Evolutionary conservation across 1,139 yeast genomes (phyloP).

Genomic region (Pichia sorboxylosa): DNA sequence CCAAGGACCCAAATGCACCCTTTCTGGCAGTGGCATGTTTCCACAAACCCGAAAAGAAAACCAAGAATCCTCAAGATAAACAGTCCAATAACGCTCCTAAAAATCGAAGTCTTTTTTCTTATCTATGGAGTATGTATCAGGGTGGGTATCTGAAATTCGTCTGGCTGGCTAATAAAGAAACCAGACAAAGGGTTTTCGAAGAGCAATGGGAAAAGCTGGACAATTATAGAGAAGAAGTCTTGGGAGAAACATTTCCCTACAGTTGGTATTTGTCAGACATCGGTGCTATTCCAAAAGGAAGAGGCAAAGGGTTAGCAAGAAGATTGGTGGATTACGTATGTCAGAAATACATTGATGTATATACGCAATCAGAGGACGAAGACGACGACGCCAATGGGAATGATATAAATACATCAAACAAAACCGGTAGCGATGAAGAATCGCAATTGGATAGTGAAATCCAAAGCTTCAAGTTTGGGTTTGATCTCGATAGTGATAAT

Average conservation of each 20-base stretch:
- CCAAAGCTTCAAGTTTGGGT: conserved; percentile 22
- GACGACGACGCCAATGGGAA: conserved; percentile 16
- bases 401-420: conserved; percentile 4
- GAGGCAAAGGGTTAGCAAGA: conserved; percentile 57
- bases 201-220: conserved; percentile 50
- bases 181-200: conserved; percentile 43
- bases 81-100: conserved; percentile 5
- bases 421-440: conserved; percentile 15
- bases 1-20: conserved; percentile 22
- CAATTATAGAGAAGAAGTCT: conserved; percentile 27
- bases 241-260: conserved; percentile 27
- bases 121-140: conserved; percentile 24
- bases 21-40: conserved; percentile 58
- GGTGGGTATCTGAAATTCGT: conserved; percentile 24
- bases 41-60: conserved; percentile 38
- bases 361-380: conserved; percentile 14
- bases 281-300: conserved; percentile 48
- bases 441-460: conserved; percentile 23
- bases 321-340: conserved; percentile 42
- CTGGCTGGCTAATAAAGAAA: conserved; percentile 30
- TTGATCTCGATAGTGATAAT: conserved; percentile 23
- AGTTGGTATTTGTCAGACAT: conserved; percentile 52
- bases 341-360: conserved; percentile 22
- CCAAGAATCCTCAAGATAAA: conserved; percentile 18
- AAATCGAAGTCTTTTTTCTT: conserved; percentile 17